Conservation (phyloP, 371 early-diverging fungal species). For the Gilbertella persicaria region DNA sequence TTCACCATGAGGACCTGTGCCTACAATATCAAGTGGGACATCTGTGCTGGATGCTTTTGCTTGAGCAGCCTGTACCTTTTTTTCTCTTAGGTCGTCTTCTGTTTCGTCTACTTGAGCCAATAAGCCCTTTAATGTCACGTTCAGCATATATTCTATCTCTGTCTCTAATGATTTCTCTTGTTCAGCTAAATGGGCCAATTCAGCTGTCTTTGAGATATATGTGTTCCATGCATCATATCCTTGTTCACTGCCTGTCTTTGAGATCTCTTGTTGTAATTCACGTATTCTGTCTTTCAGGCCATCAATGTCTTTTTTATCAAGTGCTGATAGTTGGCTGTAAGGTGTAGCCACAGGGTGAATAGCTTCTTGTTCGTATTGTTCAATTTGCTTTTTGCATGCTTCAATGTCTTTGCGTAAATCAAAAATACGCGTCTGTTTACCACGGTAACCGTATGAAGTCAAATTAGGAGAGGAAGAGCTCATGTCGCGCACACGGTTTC, state of each 20-base stretch:
- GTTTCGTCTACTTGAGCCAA: slow-evolving; percentile 52
- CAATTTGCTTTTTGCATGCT: slow-evolving; percentile 44
- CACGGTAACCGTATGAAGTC: slow-evolving; percentile 43
- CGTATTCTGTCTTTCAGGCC: slow-evolving; percentile 43
- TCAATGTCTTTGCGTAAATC: slow-evolving; percentile 61
- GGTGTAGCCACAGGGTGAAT: slow-evolving; percentile 25
- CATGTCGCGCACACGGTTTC: slow-evolving; percentile 48
- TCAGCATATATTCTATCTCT: slow-evolving; percentile 50
- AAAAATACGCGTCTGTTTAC: slow-evolving; percentile 52
- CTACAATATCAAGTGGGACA: slow-evolving; percentile 41
- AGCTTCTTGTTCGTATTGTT: slow-evolving; percentile 33
- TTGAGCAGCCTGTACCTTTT: slow-evolving; percentile 50
- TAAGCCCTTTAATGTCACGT: slow-evolving; percentile 40
- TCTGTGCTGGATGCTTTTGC: slow-evolving; percentile 15
- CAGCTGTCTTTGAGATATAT: slow-evolving; percentile 43
- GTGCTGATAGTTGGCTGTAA: slow-evolving; percentile 22
- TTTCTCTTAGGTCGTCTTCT: slow-evolving; percentile 54
- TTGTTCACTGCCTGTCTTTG: slow-evolving; percentile 34
- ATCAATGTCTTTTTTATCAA: slow-evolving; percentile 42
- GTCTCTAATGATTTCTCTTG: slow-evolving; percentile 54
- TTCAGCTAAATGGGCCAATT: slow-evolving; percentile 51
- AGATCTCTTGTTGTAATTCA: slow-evolving; percentile 46
- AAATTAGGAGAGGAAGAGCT: slow-evolving; percentile 17
- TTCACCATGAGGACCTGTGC: slow-evolving; percentile 62
- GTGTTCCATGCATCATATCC: slow-evolving; percentile 39